These are phyloP conservation scores for Hypoxylon sp. DNA, from an alignment of 2,329 filamentous ascomycete species.

Conservation along the genomic window DNA sequence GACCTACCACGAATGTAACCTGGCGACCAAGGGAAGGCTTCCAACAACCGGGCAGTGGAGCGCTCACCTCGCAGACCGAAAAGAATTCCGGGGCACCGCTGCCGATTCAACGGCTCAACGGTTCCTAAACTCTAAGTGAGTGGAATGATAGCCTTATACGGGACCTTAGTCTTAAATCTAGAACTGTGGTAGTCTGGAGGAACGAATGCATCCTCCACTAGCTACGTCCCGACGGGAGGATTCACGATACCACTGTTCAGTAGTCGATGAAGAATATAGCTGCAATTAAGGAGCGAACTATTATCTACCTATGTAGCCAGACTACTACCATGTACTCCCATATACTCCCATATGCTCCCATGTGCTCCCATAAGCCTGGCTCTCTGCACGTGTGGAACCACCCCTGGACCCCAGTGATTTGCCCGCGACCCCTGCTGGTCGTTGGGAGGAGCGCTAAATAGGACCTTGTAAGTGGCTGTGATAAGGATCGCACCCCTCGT, in stretches of 20 bases:
- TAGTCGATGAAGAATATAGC: not conserved
- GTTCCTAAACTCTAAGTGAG: not conserved
- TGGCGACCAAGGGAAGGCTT: not conserved
- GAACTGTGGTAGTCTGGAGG: too few relatives aligned
- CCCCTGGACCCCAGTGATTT: slow-evolving; percentile 1
- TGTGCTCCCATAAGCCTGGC: not conserved
- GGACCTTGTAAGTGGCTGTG: slow-evolving; percentile 28
- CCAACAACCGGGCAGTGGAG: not conserved
- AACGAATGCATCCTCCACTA: not conserved
- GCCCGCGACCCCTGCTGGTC: slow-evolving; percentile 15
- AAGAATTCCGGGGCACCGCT: not conserved
- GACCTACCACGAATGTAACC: slow-evolving; percentile 9
- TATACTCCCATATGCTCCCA: too few relatives aligned
- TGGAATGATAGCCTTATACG: not conserved
- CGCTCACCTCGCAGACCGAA: not conserved
- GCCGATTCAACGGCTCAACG: not conserved
- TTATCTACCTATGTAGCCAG: too few relatives aligned
- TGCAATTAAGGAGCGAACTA: not conserved
- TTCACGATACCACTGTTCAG: not conserved
- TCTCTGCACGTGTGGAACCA: slow-evolving; percentile 5
- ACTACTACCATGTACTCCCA: slow-evolving; percentile 3
- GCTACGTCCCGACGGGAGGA: not conserved
- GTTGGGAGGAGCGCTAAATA: slow-evolving; percentile 33
- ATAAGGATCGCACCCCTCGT: not conserved
- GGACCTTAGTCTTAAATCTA: not conserved